Evolutionary conservation across 2,329 filamentous ascomycete genomes (phyloP), one percentile per base, ranked within the genome.

Genomic region (Talaromyces funiculosus): DNA sequence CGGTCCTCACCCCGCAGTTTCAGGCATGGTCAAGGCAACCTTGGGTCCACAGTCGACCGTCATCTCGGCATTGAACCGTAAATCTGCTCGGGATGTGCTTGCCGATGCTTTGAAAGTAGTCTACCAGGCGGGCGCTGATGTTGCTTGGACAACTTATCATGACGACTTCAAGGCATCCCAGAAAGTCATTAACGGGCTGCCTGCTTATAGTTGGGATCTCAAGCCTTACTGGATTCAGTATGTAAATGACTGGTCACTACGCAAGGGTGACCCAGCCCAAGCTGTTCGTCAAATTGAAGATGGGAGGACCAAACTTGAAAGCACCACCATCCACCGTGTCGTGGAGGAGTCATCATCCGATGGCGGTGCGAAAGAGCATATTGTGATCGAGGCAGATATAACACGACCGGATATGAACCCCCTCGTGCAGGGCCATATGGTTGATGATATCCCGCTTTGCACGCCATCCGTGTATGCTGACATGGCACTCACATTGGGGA

Each of bases 221-320:
- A 90, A 90, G 78, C 85, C 84, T 65, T 90, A 90, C 73, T 89
- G 86, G 86, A 80, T 89, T 16, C 84, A 85, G 69, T 89, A 89
- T 72, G 78, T 81, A 62, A 86, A 89, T 63, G 86, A 90, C 72
- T 92, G 87, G 86, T 40, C 38, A 9, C 38, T 40, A 9, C 18
- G 16, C 38, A 40, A 40, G 10, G 38, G 38, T 8, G 38, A 40
- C 20, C 38, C 38, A n/a, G n/a, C n/a, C n/a, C n/a, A n/a, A n/a
- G n/a, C n/a, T n/a, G n/a, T n/a, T n/a, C n/a, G n/a, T n/a, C n/a
- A n/a, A n/a, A n/a, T n/a, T n/a, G n/a, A n/a, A n/a, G n/a, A n/a
- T n/a, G n/a, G n/a, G n/a, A n/a, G n/a, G n/a, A n/a, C n/a, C n/a
- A n/a, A n/a, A n/a, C n/a, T n/a, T n/a, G n/a, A n/a, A n/a, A n/a